Evolutionary conservation across 192 early-diverging fungal species (phyloP), one percentile per base, ranked within the genome.

Genomic region (Dissophora ornata): DNA sequence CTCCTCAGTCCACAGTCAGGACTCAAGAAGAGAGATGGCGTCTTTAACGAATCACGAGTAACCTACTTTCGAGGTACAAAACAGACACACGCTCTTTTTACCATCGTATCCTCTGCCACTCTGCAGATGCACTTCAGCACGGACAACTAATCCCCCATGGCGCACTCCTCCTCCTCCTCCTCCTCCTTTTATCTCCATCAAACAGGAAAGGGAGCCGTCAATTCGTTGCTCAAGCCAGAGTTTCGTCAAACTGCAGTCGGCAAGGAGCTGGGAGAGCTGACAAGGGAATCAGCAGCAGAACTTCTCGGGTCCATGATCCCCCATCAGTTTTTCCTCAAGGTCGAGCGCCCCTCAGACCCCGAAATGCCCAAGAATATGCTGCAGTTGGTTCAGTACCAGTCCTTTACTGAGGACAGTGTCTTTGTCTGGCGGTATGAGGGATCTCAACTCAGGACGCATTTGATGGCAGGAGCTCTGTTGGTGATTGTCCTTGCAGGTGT

Each of bases 341-440:
- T 93, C 58, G 90, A 93, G 64, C 87, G 82, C 30, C 65, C 64
- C 30, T 82, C 82, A 16, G 64, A 75, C 25, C 79, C 67, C n/a
- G 83, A 86, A 13, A 57, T 70, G 53, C 80, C 78, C 50, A 83
- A 64, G 69, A 79, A 80, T 47, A 71, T 74, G 61, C 81, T 91
- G 44, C 68, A 71, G 50, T 49, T 88, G 28, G 87, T 82, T 28
- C 87, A 89, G 15, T 69, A 80, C 65, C 85, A 91, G 71, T 83
- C 74, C 44, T 96, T 92, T 65, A 74, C 82, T 18, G 93, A 95
- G 53, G 94, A 96, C 12, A 83, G 87, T 30, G 95, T 97, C 85
- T 99, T 91, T 74, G 90, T 93, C 41, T 98, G 94, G 95, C 79
- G 96, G 5, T 98, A 96, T 78, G 93, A 97, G 80, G 94, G 92